Conservation (phyloP, 2,329 filamentous ascomycete genomes). For the Emericellopsis cladophorae region DNA sequence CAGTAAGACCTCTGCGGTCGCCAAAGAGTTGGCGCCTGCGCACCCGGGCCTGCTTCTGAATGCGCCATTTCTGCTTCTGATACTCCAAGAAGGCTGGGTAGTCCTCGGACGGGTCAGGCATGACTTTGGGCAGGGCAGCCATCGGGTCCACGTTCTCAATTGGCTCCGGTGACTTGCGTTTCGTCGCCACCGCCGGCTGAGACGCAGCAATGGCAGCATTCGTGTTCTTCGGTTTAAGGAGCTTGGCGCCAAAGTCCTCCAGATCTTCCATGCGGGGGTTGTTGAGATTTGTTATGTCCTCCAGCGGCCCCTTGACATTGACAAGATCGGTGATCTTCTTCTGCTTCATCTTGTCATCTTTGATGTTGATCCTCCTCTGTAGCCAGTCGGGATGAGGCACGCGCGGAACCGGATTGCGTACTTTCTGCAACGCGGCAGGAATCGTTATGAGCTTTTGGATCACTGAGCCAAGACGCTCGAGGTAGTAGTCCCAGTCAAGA, state of each 20-base stretch:
- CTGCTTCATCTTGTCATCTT: slow-evolving; percentile 96
- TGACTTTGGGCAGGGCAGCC: slow-evolving; percentile 65
- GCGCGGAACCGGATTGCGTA: slow-evolving; percentile 86
- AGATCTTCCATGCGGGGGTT: slow-evolving; percentile 50
- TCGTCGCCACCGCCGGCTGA: slow-evolving; percentile 38
- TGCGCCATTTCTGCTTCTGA: slow-evolving; percentile 98
- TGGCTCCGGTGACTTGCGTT: slow-evolving; percentile 62
- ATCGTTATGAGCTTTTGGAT: slow-evolving; percentile 99
- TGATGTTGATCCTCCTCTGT: slow-evolving; percentile 81
- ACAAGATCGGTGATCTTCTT: slow-evolving; percentile 88
- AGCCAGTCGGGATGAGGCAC: slow-evolving; percentile 96
- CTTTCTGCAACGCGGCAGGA: slow-evolving; percentile 87
- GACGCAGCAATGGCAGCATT: slow-evolving; percentile 42
- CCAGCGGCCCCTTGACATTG: slow-evolving; percentile 59
- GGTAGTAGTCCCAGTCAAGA: slow-evolving; percentile 95
- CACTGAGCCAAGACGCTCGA: slow-evolving; percentile 88
- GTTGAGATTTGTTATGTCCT: slow-evolving; percentile 57
- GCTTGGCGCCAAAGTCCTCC: slow-evolving; percentile 66
- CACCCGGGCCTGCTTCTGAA: slow-evolving; percentile 81
- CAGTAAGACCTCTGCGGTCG: slow-evolving; percentile 48
- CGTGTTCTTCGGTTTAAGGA: slow-evolving; percentile 52
- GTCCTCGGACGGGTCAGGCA: slow-evolving; percentile 76
- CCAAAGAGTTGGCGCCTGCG: slow-evolving; percentile 87
- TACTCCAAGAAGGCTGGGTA: slow-evolving; percentile 83
- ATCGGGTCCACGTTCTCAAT: slow-evolving; percentile 63